Evolutionary conservation across 495 filamentous ascomycete genomes (phyloP).

Genomic region (Annulohypoxylon maeteangense): DNA sequence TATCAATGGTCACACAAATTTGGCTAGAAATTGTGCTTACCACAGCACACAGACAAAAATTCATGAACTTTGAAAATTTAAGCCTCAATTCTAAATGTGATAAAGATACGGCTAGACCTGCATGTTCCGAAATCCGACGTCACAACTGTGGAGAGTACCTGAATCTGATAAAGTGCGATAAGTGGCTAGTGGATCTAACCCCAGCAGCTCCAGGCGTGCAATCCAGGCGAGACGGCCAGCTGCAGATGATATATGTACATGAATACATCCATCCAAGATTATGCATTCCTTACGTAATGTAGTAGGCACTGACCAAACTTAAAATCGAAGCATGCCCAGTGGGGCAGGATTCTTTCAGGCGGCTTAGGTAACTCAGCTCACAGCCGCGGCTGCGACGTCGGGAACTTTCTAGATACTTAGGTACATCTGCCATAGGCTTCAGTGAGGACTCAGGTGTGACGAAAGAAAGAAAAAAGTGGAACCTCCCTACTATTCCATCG

Average conservation of each 20-base stretch:
- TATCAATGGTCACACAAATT: neutral
- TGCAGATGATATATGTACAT: conserved; percentile 22
- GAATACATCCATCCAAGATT: neutral
- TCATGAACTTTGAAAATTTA: neutral
- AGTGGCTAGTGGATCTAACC: conserved; percentile 26
- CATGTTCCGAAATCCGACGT: conserved; percentile 19
- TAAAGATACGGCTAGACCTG: conserved; percentile 21
- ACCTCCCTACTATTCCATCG: conserved; percentile 7
- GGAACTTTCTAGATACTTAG: neutral
- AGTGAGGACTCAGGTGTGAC: conserved; percentile 2
- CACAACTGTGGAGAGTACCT: conserved; percentile 27
- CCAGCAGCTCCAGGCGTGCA: conserved; percentile 17
- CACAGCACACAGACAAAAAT: neutral
- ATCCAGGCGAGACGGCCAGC: conserved; percentile 1
- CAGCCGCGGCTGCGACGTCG: conserved; percentile 5
- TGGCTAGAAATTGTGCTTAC: neutral
- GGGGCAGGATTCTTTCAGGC: neutral
- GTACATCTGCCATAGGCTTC: neutral
- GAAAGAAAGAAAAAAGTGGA: conserved; percentile 27
- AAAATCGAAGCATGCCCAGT: neutral
- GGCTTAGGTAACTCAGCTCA: conserved; percentile 25
- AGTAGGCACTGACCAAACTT: neutral
- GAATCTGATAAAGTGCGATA: conserved; percentile 17
- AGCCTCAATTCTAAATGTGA: conserved; percentile 1
- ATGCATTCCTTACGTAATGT: neutral